Evolutionary conservation across 192 early-diverging fungal species (phyloP).

Genomic region (Gryganskiella cystojenkinii): DNA sequence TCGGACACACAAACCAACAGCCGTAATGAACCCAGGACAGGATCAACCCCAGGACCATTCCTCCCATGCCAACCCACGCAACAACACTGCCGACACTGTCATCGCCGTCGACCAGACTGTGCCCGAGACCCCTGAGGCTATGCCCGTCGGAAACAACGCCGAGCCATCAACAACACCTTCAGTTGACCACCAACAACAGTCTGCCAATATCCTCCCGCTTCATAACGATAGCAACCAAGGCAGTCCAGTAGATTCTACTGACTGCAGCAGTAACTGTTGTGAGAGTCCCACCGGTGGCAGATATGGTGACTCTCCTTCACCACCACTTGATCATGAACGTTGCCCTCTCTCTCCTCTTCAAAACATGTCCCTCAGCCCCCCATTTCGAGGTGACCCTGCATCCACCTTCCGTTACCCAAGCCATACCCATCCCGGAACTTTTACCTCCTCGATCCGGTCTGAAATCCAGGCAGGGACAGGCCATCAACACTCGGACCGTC

Average conservation of each 20-base stretch:
- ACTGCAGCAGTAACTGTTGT: background rate
- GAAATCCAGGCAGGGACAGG: background rate
- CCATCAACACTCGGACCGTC: slow-evolving; percentile 7
- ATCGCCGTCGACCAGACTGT: slow-evolving; percentile 8
- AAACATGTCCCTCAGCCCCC: too few relatives aligned
- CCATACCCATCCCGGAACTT: background rate
- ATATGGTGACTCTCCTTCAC: background rate
- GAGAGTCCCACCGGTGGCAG: background rate
- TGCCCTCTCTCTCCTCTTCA: too few relatives aligned
- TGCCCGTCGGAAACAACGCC: background rate
- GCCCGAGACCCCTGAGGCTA: background rate
- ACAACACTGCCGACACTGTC: slow-evolving; percentile 6
- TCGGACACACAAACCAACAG: background rate
- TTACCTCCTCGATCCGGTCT: background rate
- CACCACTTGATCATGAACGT: too few relatives aligned
- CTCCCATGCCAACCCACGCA: background rate
- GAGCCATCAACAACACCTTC: background rate
- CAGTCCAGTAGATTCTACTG: background rate
- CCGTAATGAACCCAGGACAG: background rate
- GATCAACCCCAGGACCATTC: background rate
- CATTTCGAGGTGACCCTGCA: too few relatives aligned
- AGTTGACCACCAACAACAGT: background rate
- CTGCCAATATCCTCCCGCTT: too few relatives aligned
- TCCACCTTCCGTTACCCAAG: background rate
- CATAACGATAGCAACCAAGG: background rate